Base-by-base conservation (phyloP, 1,284 basidiomycete species). In the Leccinum laetum region DNA sequence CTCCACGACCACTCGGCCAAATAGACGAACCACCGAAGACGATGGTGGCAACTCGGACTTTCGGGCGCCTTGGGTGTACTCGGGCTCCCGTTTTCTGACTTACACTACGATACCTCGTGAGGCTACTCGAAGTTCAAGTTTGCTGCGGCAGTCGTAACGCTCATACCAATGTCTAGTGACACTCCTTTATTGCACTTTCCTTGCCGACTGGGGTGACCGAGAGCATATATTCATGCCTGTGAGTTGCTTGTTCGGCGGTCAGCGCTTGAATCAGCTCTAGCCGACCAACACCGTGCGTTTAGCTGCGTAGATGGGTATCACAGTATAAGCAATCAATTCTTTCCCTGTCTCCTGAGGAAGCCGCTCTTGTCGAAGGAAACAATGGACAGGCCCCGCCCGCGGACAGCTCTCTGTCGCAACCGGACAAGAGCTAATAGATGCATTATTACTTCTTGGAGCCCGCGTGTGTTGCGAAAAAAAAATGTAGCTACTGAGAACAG, bases 171-270 rank as follows among this genome's bases (percentile, higher is more conserved):
- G 26, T 63, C 61, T 65, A 91, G 89, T 78, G 39, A 77, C 82
- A 14, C 70, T 81, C 18, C 35, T 86, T 4, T 91, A 91, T 67
- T 82, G 82, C 8, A 77, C 87, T n/a, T 87, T 91, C 72, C 77
- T 86, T 61, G 83, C 84, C 60, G 88, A 91, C 72, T 91, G 86
- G 74, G 89, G 89, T 4, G 86, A 88, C 29, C 78, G 80, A 60
- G 89, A 91, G 39, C 89, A 91, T 73, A 86, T 90, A 41, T 91
- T 90, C 75, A 83, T 82, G 75, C 86, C 87, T 18, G 89, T 90
- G 68, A 70, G 87, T 81, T 32, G 62, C 52, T 46, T 39, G 32
- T 44, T 35, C 18, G 32, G 5, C 24, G 59, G 16, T 35, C 52
- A 6, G 11, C 26, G 61, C 46, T 49, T 49, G 46, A 49, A 18